Base-by-base conservation (phyloP, 805 yeast species). In the Kurtzmaniella cleridarum region DNA sequence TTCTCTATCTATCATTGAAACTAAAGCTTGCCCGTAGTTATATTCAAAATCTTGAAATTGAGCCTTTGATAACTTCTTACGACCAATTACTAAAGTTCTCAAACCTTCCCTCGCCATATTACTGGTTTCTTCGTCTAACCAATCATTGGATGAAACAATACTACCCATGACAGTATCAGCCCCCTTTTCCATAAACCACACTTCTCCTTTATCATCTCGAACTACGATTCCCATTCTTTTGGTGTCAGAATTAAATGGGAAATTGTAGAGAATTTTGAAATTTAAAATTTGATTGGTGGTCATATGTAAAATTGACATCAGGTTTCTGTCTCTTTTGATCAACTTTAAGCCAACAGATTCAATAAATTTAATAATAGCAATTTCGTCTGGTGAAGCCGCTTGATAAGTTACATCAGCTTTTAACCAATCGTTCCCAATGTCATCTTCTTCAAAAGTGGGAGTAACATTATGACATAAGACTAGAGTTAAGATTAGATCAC, bases 71-170 rank as follows among this genome's bases (percentile, higher is more conserved):
- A 93, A 61, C 52, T 74, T 79, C 62, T 87, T 89, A 42, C 95
- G 75, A n/a, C 90, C 98, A 47, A 93, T 79, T 2, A 93, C 98
- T 49, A 93, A 73, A 0, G 99, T 93, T 55, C 99, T 78, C 46
- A 93, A 71, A 13, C 99, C 99, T 64, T 93, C 99, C 45, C 98
- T 79, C 1, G 98, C 98, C 97, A 93, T 89, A 53, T 93, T 93
- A 14, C 89, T 82, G 0, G 96, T 88, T 60, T 93, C 99, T 64
- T 93, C 99, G 42, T 95, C 98, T 18, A 93, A 65, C 99, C 99
- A 93, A 57, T 91, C 98, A 55, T 82, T 89, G 30, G 74, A 74
- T 49, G 79, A 83, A 10, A 93, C 98, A 44, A 91, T 85, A 17
- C 68, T 73, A 12, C 76, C 61, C 96, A 93, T 93, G 5, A 89